Percentiles rank a stretch among this genome's conserved stretches.
These are phyloP conservation scores for Drechmeria coniospora DNA, from an alignment of 2,329 filamentous ascomycete genomes.

Conservation along the genomic window DNA sequence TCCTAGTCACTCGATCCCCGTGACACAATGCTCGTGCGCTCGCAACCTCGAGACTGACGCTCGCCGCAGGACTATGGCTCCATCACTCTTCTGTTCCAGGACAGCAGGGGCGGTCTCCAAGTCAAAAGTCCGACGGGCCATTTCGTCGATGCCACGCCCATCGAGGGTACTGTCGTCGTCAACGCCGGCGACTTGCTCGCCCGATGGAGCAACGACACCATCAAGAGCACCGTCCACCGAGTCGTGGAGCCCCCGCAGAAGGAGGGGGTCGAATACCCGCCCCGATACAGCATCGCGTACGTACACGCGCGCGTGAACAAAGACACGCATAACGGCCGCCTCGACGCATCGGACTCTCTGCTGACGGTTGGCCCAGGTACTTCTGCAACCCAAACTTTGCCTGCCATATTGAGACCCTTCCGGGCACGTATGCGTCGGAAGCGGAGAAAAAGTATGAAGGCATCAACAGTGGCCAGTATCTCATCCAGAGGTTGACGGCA, in stretches of 20 bases:
- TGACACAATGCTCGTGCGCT: not conserved
- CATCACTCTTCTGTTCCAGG: conserved; percentile 48
- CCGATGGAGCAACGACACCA: conserved; percentile 80
- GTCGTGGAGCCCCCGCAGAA: conserved; percentile 69
- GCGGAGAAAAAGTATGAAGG: conserved; percentile 63
- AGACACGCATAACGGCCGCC: not conserved
- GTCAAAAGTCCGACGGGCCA: conserved; percentile 55
- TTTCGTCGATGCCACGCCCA: conserved; percentile 73
- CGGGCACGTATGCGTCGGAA: conserved; percentile 52
- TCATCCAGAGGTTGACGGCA: conserved; percentile 60
- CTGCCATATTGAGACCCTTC: conserved; percentile 62
- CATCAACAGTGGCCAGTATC: conserved; percentile 67
- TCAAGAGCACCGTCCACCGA: conserved; percentile 79
- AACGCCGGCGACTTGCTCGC: conserved; percentile 81
- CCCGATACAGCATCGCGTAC: conserved; percentile 73
- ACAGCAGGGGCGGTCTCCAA: conserved; percentile 38
- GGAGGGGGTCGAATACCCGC: conserved; percentile 45
- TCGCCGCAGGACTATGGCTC: conserved; percentile 38
- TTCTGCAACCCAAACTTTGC: conserved; percentile 81
- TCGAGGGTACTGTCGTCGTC: conserved; percentile 66
- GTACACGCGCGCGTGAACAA: conserved; percentile 7
- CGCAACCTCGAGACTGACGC: too few species aligned
- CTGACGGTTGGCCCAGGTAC: conserved; percentile 32
- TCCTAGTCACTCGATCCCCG: too few species aligned
- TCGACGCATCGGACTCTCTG: not conserved